Evolutionary conservation across 129 eudicot species (phyloP), one percentile per base, ranked within the genome.

Genomic region (Escallonia herrerae): DNA sequence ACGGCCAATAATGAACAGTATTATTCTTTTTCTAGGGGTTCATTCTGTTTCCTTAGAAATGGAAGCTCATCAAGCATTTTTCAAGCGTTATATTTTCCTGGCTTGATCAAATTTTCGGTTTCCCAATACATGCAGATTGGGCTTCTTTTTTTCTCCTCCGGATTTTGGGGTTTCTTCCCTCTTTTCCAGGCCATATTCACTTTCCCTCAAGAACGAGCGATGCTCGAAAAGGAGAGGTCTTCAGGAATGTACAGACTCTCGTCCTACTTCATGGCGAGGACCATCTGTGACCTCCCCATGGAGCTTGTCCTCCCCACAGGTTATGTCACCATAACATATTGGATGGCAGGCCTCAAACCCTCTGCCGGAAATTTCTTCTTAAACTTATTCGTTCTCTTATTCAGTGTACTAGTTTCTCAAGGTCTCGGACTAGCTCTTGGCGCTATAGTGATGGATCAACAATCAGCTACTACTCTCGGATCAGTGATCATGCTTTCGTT

Each of bases 191-290:
- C 91, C 0, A 83, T 91, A 37, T 91, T 76, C 83, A 83, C 96
- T 5, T 87, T 91, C 77, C 96, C 96, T 6, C 91, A 82, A 75
- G 96, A 88, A 70, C 62, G 95, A 6, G 51, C 47, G 64, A 85
- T 85, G 86, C 87, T 91, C 0, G 76, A 70, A 10, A 90, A 91
- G 59, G 98, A 91, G 69, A 76, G 98, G 56, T 67, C 87, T 3
- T 87, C 98, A 3, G 98, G 96, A 39, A 91, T 85, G 96, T 91
- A 91, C 71, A 77, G 76, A 33, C 89, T 91, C 15, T 87, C 96
- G 4, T 77, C 98, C 0, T 91, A 76, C 51, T 91, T 83, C 82
- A 70, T 88, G 73, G 84, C 98, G 48, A 58, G 83, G 40, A 82
- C 77, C 9, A 10, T 75, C 0, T 90, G 87, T 1, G 95, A 88